Evolutionary conservation across 495 filamentous ascomycete species (phyloP), one percentile per base, ranked within the genome.

Genomic region (Trichoderma gamsii): DNA sequence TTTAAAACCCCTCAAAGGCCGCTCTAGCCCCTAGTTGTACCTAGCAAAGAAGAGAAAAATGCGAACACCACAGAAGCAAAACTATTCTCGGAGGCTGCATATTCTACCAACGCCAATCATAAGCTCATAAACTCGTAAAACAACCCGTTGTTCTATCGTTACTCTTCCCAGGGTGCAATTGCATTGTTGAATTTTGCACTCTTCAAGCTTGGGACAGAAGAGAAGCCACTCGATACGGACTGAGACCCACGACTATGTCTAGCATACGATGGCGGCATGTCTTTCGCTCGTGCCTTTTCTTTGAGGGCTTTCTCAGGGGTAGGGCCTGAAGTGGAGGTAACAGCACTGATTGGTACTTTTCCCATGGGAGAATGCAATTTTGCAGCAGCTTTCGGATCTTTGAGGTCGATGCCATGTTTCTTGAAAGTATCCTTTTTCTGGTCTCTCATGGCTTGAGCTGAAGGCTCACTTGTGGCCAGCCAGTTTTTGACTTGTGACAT

Each of bases 401-500:
- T 69, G 25, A 70, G 69, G 12, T 73, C 67, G 32, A 80, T 65
- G 15, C 76, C 75, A 0, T 77, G 77, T 35, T 76, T 78, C 32
- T 71, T 65, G 67, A 75, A 80, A 5, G 71, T 69, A 11, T 77
- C 73, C 61, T 76, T 77, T 66, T 76, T 77, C 67, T 80, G 79
- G 21, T 77, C 72, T 67, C 73, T 76, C 21, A 79, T 68, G 0
- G 76, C 79, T 15, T 79, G 76, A 16, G 73, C 68, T 3, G 80
- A 81, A 4, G 80, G 80, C 38, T 82, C 80, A 43, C 73, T 76
- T 11, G 75, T 73, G 0, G 75, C 72, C 12, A 79, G 68, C 80
- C 80, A 82, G 29, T 70, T 75, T 51, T 79, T 78, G 49, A 82
- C 65, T 32, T 80, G 77, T 63, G 71, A 70, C 15, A 80, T 46